Conservation (phyloP, 169 alveolate genomes). For the Haemoproteus tartakovskyi region DNA sequence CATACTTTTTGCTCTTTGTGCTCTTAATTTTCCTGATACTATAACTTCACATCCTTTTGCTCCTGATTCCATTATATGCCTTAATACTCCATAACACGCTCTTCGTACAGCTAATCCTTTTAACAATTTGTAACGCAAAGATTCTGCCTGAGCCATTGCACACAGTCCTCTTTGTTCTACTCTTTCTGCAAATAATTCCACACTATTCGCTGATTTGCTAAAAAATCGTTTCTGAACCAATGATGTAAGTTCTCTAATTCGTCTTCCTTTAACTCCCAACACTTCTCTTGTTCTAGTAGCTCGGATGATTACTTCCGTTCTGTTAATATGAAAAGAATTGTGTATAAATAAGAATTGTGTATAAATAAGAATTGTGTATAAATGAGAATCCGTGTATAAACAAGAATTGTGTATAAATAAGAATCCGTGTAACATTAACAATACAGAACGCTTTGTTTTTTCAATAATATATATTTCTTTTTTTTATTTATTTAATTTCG, state of each 20-base stretch:
- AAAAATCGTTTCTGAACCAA: slow-evolving; percentile 96
- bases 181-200: slow-evolving; percentile 95
- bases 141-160: slow-evolving; percentile 99
- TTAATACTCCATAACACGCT: slow-evolving; percentile 97
- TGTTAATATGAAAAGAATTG: slow-evolving; percentile 34
- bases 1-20: slow-evolving; percentile 99
- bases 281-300: slow-evolving; percentile 98
- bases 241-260: slow-evolving; percentile 96
- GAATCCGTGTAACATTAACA: not conserved
- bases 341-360: slow-evolving; percentile 31
- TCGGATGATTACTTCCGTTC: slow-evolving; percentile 95
- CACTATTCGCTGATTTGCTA: slow-evolving; percentile 94
- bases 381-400: not conserved
- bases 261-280: slow-evolving; percentile 95
- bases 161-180: slow-evolving; percentile 95
- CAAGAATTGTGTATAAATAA: not conserved
- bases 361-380: not conserved
- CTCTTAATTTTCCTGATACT: slow-evolving; percentile 99
- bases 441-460: no score
- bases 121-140: slow-evolving; percentile 95
- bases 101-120: slow-evolving; percentile 98
- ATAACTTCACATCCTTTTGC: slow-evolving; percentile 99
- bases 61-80: slow-evolving; percentile 96
- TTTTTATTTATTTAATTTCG: no score
- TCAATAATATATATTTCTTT: no score